Base-by-base conservation (phyloP, 106 monocot genomes). In the Dioscorea dumetorum region DNA sequence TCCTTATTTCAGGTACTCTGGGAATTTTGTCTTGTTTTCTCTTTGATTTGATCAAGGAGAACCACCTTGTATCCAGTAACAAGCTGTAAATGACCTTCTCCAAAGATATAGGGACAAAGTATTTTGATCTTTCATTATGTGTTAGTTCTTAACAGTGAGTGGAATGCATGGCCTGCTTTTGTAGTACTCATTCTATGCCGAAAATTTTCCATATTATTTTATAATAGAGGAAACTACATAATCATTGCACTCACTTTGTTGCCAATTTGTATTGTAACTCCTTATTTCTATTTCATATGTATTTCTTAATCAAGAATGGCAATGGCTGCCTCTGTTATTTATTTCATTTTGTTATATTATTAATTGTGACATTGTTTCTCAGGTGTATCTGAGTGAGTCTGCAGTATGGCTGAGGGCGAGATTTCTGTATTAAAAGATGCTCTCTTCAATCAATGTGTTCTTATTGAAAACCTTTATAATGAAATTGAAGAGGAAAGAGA, bases 401-500 rank as follows among this genome's bases (percentile, higher is more conserved):
- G 5, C 17, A 9, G 33, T 58, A 85, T 90, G 89, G 80, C 67
- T 33, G 80, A 82, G 57, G 33, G 22, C 20, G 85, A 92, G 64
- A 57, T 74, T 34, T 10, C 71, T 57, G 24, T 52, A 69, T 70
- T 88, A 59, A 85, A 88, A 51, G 85, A 88, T 75, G 73, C 78
- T n/a, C 78, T 92, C 32, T 64, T 33, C 41, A 72, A 81, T 49
- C 93, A 89, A 41, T 70, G 66, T 62, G 70, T 81, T 22, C 68
- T 80, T 17, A 77, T 88, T 67, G 74, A 70, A 52, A 89, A 93
- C 21, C 77, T 88, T 0, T 77, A 74, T 24, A 53, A 53, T 65
- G 93, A 93, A 49, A 72, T 93, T 41, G 93, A 93, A 54, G 88
- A 86, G 77, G 93, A 93, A 75, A 86, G 93, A 64, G 85, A 93